Conservation (phyloP, 2,329 filamentous ascomycete genomes). For the Calonectria henricotiae region DNA sequence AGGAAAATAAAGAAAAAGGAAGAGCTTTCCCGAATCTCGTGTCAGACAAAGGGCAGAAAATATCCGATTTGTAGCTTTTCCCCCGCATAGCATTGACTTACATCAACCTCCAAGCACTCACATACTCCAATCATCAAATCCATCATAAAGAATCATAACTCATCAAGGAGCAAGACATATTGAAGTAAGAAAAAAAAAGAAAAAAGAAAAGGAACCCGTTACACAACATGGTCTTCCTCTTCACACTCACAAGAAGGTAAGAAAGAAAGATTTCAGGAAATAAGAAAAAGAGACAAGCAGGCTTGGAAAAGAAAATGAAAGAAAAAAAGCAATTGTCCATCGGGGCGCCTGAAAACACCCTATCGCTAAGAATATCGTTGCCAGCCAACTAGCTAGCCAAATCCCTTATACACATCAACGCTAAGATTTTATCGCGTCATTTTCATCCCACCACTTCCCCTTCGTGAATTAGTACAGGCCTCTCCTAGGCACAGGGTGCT, state of each 20-base stretch:
- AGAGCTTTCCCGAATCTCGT: not conserved
- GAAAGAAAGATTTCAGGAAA: not conserved
- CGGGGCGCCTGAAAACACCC: constrained; percentile 1
- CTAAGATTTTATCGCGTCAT: not conserved
- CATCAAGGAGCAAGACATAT: not conserved
- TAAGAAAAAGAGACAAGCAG: not conserved
- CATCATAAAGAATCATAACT: not conserved
- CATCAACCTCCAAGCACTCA: not conserved
- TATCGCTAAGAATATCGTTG: constrained; percentile 18
- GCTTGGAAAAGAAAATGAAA: not conserved
- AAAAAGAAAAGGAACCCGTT: too few species aligned
- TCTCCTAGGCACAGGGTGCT: not conserved
- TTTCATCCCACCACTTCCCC: constrained; percentile 4
- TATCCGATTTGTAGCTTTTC: not conserved
- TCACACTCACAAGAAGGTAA: too few species aligned
- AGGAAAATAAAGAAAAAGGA: not conserved
- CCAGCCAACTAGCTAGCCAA: not conserved
- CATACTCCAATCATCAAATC: not conserved
- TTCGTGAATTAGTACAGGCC: constrained; percentile 3
- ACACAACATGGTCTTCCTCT: too few species aligned
- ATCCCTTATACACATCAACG: constrained; percentile 14
- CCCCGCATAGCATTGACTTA: not conserved
- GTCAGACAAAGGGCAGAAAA: not conserved
- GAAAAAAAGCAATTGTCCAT: not conserved
- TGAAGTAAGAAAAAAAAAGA: too few species aligned